A percentile compares a stretch with the other conserved stretches of the same genome.
These are phyloP conservation scores for Acanthamoeba triangularis DNA, from an alignment of 208 protist species.

Conservation along the genomic window DNA sequence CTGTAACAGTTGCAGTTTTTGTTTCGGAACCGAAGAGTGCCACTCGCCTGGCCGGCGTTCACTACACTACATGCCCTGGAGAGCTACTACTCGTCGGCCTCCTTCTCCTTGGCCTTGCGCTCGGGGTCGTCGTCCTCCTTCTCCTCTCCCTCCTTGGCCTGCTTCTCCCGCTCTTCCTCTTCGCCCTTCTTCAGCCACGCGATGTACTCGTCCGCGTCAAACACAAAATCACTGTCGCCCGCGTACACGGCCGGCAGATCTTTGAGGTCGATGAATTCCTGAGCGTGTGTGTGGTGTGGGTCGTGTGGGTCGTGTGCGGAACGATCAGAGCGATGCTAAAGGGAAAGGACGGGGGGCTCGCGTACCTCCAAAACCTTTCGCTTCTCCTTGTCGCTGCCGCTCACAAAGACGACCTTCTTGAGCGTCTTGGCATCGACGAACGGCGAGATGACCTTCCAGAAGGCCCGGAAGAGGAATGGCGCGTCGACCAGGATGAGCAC, in stretches of 20 bases:
- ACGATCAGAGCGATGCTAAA: not conserved
- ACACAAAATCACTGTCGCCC: constrained; percentile 57
- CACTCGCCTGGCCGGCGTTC: too few relatives aligned
- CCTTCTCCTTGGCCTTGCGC: not conserved
- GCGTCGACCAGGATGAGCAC: constrained; percentile 49
- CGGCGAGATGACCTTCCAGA: constrained; percentile 77
- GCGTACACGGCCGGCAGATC: constrained; percentile 34
- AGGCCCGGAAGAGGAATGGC: constrained; percentile 72
- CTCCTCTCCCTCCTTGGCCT: not conserved
- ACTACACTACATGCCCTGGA: too few relatives aligned
- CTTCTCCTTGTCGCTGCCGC: constrained; percentile 58
- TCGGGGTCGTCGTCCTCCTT: not conserved
- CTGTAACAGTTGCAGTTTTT: too few relatives aligned
- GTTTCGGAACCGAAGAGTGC: too few relatives aligned
- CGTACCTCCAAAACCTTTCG: constrained; percentile 11
- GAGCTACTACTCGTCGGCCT: not conserved
- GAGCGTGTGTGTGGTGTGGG: not conserved
- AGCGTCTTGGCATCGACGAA: constrained; percentile 73
- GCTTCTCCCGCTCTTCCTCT: constrained; percentile 23
- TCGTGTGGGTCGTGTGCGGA: not conserved
- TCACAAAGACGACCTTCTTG: constrained; percentile 74
- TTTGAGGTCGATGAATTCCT: constrained; percentile 55
- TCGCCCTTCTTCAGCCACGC: constrained; percentile 59
- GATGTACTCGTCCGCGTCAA: constrained; percentile 40
- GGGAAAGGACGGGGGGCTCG: not conserved